Base-by-base conservation (phyloP, 306 rosid genomes). In the Vicia villosa region DNA sequence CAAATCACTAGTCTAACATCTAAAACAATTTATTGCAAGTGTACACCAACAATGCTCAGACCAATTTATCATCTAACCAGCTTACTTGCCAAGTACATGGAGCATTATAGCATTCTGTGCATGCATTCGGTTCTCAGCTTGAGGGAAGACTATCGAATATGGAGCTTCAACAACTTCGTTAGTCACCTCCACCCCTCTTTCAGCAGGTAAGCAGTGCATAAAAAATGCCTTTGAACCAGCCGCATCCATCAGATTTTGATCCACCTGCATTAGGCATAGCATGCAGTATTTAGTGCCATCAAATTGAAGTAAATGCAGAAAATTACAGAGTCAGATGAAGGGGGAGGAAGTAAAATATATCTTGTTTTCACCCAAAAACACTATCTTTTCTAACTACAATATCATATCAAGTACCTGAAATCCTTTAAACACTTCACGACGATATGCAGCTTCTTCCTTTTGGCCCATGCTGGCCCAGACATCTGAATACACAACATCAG, bases 391-490 rank as follows among this genome's bases (percentile, higher is more conserved):
- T 4, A 36, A 64, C 36, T 49, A 16, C 46, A 49, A 60, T 51
- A 51, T 54, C 46, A 37, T 56, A 43, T 62, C 5, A 73, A 20
- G 26, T 79, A 91, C 99, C 97, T 95, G 99, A 84, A 95, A 95
- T 57, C 84, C 96, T 74, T 84, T 76, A 79, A 95, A 95, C 60
- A 51, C 92, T 83, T 88, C 77, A 30, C 80, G 92, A 2, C 99
- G 88, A 78, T 78, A 3, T 7, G 74, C 95, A 85, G 99, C 96
- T 83, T 91, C 99, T 72, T 94, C 99, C 84, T 94, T 94, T 80
- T 94, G 99, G 61, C 99, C 97, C 99, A 95, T 95, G 85, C 99
- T 91, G 43, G 99, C 96, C 97, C 97, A 95, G 70, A 91, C 79
- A 68, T 75, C 74, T 11, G 99, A 86, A 78, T 95, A 95, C 56